phyloP scores from a whole-genome alignment of 805 yeast genomes.

The Yarrowia sp. region DNA sequence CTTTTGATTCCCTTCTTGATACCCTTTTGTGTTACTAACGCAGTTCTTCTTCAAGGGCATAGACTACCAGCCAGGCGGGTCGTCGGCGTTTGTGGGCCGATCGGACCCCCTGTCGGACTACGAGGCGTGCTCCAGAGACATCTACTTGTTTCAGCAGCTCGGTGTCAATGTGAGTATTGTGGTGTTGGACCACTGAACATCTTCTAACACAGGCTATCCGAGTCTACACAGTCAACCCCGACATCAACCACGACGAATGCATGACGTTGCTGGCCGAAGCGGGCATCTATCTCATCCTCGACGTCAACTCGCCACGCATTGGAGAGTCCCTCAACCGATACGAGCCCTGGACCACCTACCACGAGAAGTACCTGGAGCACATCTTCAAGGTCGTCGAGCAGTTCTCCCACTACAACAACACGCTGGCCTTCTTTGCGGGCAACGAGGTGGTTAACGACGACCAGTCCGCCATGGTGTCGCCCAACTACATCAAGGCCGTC shows the following conservation, averaged over 20 bases:
- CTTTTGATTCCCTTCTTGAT: background rate
- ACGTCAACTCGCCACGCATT: slow-evolving; percentile 75
- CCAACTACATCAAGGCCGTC: slow-evolving; percentile 94
- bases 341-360: slow-evolving; percentile 70
- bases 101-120: slow-evolving; percentile 80
- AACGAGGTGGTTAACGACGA: slow-evolving; percentile 89
- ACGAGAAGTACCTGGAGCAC: slow-evolving; percentile 78
- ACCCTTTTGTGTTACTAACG: slow-evolving; percentile 13
- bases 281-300: slow-evolving; percentile 89
- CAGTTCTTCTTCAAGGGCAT: slow-evolving; percentile 51
- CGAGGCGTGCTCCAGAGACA: slow-evolving; percentile 69
- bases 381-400: slow-evolving; percentile 86
- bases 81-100: slow-evolving; percentile 53
- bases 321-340: slow-evolving; percentile 65
- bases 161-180: slow-evolving; percentile 52
- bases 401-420: slow-evolving; percentile 73
- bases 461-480: slow-evolving; percentile 61
- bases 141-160: slow-evolving; percentile 57
- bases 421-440: slow-evolving; percentile 93
- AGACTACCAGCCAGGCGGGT: slow-evolving; percentile 95
- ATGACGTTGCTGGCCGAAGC: slow-evolving; percentile 75
- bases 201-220: slow-evolving; percentile 50
- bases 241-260: slow-evolving; percentile 70
- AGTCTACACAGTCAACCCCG: slow-evolving; percentile 81
- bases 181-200: no score